Conservation (phyloP, 2,329 filamentous ascomycete genomes). For the Cladophialophora exuberans region DNA sequence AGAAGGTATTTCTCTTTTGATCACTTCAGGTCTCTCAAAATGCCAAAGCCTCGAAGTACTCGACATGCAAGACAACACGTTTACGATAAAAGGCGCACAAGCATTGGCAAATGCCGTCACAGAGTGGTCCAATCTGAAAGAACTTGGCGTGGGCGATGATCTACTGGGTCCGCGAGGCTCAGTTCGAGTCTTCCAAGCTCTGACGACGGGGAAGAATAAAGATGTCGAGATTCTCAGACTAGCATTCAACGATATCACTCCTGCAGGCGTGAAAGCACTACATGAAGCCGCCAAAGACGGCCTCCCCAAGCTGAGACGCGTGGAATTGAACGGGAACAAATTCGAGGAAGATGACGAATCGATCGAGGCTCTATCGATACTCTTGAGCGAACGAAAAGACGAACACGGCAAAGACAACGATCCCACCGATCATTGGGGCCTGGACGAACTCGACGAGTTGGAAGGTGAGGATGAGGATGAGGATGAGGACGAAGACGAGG, state of each 20-base stretch:
- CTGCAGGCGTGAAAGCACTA: conserved; percentile 72
- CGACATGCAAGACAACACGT: conserved; percentile 97
- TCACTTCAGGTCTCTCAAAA: conserved; percentile 76
- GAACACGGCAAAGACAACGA: conserved; percentile 63
- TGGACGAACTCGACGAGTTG: conserved; percentile 85
- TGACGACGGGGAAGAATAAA: conserved; percentile 74
- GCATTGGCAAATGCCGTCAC: conserved; percentile 76
- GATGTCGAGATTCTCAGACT: conserved; percentile 80
- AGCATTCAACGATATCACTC: conserved; percentile 93
- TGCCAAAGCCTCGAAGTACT: conserved; percentile 72
- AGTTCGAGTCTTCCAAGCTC: conserved; percentile 70
- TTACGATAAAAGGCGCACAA: conserved; percentile 77
- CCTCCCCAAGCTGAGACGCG: conserved; percentile 76
- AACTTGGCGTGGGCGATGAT: conserved; percentile 88
- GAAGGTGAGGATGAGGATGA: conserved; percentile 73
- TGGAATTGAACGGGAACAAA: conserved; percentile 96
- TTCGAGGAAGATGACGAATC: conserved; percentile 83
- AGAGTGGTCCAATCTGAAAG: conserved; percentile 74
- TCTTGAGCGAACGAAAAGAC: conserved; percentile 79
- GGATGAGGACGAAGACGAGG: conserved; percentile 69
- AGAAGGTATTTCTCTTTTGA: conserved; percentile 82
- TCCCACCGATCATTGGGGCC: conserved; percentile 78
- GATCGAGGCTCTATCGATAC: conserved; percentile 67
- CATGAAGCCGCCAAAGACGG: conserved; percentile 67
- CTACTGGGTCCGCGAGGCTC: conserved; percentile 78